phyloP scores from a whole-genome alignment of 179 eudicot species.

The Heliamphora pulchella region DNA sequence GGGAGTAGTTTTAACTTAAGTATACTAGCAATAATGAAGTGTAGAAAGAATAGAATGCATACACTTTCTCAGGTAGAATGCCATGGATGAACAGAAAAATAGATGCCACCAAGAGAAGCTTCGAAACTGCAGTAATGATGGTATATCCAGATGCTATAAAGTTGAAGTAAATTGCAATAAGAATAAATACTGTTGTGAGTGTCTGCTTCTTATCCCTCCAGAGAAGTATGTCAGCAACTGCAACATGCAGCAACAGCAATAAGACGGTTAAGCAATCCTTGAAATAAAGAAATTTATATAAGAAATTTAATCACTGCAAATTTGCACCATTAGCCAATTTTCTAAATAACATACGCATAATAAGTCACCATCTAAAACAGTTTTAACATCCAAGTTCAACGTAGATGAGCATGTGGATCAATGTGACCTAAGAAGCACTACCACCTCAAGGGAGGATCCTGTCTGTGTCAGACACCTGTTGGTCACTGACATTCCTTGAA shows the following conservation, averaged over 20 bases:
- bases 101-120: slow-evolving; percentile 45
- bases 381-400: not conserved
- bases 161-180: slow-evolving; percentile 60
- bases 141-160: slow-evolving; percentile 68
- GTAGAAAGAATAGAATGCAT: slow-evolving; percentile 21
- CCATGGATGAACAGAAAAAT: slow-evolving; percentile 71
- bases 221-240: slow-evolving; percentile 83
- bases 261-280: not conserved
- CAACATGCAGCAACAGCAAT: slow-evolving; percentile 21
- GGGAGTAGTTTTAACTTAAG: not conserved
- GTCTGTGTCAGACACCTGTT: not conserved
- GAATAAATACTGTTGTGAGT: slow-evolving; percentile 35
- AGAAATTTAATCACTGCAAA: not conserved
- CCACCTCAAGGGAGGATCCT: not conserved
- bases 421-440: not conserved
- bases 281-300: not conserved
- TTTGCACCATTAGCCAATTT: not conserved
- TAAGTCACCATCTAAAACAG: not conserved
- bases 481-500: not conserved
- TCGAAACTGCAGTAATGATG: slow-evolving; percentile 55
- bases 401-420: not conserved
- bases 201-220: slow-evolving; percentile 77
- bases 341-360: not conserved
- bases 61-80: slow-evolving; percentile 67
- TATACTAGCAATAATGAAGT: not conserved